Percentiles rank a stretch among this genome's conserved stretches.
These are phyloP conservation scores for Zychaea mexicana DNA, from an alignment of 371 early-diverging fungal species.

Conservation along the genomic window DNA sequence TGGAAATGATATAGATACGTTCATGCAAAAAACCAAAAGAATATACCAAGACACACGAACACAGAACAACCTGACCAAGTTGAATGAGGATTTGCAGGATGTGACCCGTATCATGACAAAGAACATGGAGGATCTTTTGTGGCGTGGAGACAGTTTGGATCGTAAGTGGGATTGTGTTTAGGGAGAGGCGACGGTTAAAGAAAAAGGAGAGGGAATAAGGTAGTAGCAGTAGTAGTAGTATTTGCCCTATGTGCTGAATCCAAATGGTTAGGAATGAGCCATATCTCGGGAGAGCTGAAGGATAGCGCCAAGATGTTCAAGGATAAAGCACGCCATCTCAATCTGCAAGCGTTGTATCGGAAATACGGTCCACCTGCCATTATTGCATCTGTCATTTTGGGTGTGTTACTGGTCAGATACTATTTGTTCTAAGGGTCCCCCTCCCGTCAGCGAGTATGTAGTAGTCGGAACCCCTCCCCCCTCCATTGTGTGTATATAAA, in stretches of 20 bases:
- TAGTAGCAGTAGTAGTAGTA: no score
- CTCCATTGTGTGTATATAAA: no score
- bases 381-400: constrained; percentile 72
- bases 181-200: neutral
- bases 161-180: constrained; percentile 37
- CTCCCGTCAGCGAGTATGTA: no score
- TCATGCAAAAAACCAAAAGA: constrained; percentile 95
- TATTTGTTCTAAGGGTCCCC: constrained; percentile 60
- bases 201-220: neutral
- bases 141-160: constrained; percentile 89
- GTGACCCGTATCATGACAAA: constrained; percentile 97
- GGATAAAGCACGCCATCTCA: constrained; percentile 74
- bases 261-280: constrained; percentile 38
- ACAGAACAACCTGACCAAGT: constrained; percentile 87
- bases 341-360: constrained; percentile 87
- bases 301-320: constrained; percentile 58
- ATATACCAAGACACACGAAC: constrained; percentile 94
- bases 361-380: constrained; percentile 94
- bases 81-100: constrained; percentile 95
- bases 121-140: constrained; percentile 95
- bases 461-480: no score
- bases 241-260: neutral
- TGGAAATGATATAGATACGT: constrained; percentile 70
- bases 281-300: constrained; percentile 55
- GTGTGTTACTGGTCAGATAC: constrained; percentile 81